Evolutionary conservation across 345 rosid genomes (phyloP).

Genomic region (Garcia nutans): DNA sequence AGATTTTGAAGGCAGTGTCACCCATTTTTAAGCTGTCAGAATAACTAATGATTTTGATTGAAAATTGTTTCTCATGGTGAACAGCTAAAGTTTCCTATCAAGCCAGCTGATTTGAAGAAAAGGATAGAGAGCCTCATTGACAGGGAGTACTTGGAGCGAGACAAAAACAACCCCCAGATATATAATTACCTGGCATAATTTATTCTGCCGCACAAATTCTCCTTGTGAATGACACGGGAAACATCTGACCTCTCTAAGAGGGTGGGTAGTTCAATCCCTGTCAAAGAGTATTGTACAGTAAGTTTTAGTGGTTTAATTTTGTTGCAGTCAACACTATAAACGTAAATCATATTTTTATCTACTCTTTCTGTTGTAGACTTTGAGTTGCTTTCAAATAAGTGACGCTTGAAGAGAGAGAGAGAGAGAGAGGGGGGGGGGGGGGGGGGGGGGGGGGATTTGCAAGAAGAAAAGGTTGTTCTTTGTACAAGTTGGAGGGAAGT

Average conservation of each 20-base stretch:
- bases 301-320: constrained; percentile 22
- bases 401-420: neutral
- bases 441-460: neutral
- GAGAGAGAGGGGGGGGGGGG: neutral
- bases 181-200: constrained; percentile 85
- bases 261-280: constrained; percentile 18
- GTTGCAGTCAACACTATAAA: constrained; percentile 30
- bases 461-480: neutral
- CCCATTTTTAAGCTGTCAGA: neutral
- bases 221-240: constrained; percentile 27
- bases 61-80: constrained; percentile 18
- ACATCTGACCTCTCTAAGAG: constrained; percentile 6
- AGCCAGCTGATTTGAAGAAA: constrained; percentile 96
- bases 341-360: constrained; percentile 36
- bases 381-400: constrained; percentile 13
- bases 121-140: constrained; percentile 94
- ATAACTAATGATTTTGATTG: neutral
- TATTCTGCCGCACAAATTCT: neutral
- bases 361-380: constrained; percentile 12
- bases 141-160: constrained; percentile 96
- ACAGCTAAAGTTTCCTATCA: constrained; percentile 95
- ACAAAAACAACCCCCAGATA: constrained; percentile 94
- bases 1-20: neutral
- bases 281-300: constrained; percentile 42
- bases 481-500: neutral